A percentile compares a stretch with the other conserved stretches of the same genome.
Conservation (phyloP, 2,329 filamentous ascomycete species). For the Endocalyx cinctus region DNA sequence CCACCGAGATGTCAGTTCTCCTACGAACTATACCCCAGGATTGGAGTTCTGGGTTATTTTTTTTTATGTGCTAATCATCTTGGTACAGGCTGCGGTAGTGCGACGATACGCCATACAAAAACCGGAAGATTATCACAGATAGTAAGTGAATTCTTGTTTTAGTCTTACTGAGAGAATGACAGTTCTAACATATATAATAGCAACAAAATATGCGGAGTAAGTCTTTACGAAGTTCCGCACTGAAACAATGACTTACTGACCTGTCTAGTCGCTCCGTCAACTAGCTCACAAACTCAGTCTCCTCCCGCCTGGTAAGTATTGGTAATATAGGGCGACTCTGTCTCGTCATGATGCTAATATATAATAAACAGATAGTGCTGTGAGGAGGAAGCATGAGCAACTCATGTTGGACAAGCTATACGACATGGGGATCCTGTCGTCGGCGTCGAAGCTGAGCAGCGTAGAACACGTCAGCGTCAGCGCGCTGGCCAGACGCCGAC, state of each 20-base stretch:
- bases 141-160: slow-evolving; percentile 3
- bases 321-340: too few relatives aligned
- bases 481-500: slow-evolving; percentile 75
- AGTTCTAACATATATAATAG: slow-evolving; percentile 38
- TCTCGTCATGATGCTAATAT: too few relatives aligned
- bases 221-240: slow-evolving; percentile 19
- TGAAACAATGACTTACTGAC: slow-evolving; percentile 1
- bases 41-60: too few relatives aligned
- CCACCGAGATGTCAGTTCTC: slow-evolving; percentile 66
- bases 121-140: slow-evolving; percentile 69
- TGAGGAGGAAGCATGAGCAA: slow-evolving; percentile 79
- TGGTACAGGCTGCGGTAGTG: slow-evolving; percentile 50
- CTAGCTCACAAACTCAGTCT: slow-evolving; percentile 84
- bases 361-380: too few relatives aligned
- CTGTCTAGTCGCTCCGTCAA: slow-evolving; percentile 70
- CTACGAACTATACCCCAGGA: slow-evolving; percentile 3
- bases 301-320: slow-evolving; percentile 73
- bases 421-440: slow-evolving; percentile 81
- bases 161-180: too few relatives aligned
- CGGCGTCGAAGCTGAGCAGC: slow-evolving; percentile 70
- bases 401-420: slow-evolving; percentile 87
- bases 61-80: not conserved
- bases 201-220: slow-evolving; percentile 63
- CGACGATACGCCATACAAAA: slow-evolving; percentile 90
- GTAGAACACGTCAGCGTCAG: slow-evolving; percentile 90